Evolutionary conservation across 257 asterid genomes (phyloP).

Genomic region (Solanum bukasovii): DNA sequence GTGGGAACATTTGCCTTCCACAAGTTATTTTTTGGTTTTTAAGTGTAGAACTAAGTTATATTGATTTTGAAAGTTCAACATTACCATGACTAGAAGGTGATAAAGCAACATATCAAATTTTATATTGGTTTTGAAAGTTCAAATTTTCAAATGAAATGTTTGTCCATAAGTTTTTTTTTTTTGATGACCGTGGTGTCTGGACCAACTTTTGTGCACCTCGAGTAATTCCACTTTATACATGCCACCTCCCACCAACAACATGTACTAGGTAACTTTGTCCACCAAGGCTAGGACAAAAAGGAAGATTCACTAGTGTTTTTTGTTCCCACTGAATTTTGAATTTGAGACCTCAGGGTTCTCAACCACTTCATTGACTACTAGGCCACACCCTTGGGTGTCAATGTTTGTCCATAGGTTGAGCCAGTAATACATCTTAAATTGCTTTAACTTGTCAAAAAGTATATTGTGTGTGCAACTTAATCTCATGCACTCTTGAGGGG

Average conservation of each 20-base stretch:
- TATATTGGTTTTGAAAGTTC: not conserved
- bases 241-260: no score
- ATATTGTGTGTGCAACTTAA: not conserved
- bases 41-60: no score
- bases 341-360: not conserved
- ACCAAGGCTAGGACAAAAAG: no score
- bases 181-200: no score
- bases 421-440: not conserved
- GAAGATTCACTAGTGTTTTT: not conserved
- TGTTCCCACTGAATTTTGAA: not conserved
- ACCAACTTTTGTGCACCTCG: no score
- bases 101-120: not conserved
- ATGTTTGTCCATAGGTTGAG: not conserved
- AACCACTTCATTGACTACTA: not conserved
- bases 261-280: no score
- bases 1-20: no score
- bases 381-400: not conserved
- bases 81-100: not conserved
- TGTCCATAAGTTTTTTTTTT: no score
- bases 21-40: no score
- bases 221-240: no score
- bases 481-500: not conserved
- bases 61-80: no score
- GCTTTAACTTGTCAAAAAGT: not conserved
- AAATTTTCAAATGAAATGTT: not conserved